Percentiles rank a stretch among this genome's conserved stretches.
These are phyloP conservation scores for Lyophyllum shimeji DNA, from an alignment of 768 basidiomycete genomes.

Conservation along the genomic window DNA sequence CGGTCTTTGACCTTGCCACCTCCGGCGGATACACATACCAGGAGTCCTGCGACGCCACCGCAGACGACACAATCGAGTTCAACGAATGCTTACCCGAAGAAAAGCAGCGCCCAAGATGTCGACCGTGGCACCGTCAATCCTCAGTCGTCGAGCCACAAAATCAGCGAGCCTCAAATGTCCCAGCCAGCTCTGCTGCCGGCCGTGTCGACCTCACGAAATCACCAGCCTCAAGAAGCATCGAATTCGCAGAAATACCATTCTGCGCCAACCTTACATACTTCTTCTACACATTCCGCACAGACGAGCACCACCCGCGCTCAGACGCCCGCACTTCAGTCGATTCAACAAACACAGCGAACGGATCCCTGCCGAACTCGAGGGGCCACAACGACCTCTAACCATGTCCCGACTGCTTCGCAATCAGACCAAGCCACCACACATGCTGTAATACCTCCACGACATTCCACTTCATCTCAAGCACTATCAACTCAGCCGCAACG, in stretches of 20 bases:
- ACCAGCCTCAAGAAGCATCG: background rate
- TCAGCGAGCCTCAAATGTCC: background rate
- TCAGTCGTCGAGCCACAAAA: too few relatives aligned
- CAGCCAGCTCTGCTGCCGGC: background rate
- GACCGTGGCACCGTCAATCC: background rate
- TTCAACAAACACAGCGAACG: background rate
- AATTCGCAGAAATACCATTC: conserved; percentile 1
- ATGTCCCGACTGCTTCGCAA: conserved; percentile 3
- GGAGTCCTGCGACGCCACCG: background rate
- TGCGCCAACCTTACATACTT: background rate
- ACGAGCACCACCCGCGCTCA: background rate
- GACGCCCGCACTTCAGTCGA: background rate
- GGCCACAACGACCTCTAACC: background rate
- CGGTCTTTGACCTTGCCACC: background rate
- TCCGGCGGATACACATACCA: background rate
- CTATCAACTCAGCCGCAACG: conserved; percentile 5
- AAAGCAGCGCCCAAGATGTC: background rate
- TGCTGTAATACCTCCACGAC: background rate
- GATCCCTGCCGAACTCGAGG: conserved; percentile 1
- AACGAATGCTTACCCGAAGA: background rate
- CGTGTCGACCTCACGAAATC: background rate
- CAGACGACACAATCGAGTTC: background rate
- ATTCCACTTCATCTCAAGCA: conserved; percentile 11
- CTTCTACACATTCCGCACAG: background rate
- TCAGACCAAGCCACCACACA: background rate